Percentiles rank a stretch among this genome's conserved stretches.
These are phyloP conservation scores for Sclerotinia sclerotiorum DNA, from an alignment of 2,329 filamentous ascomycete genomes.

Conservation along the genomic window DNA sequence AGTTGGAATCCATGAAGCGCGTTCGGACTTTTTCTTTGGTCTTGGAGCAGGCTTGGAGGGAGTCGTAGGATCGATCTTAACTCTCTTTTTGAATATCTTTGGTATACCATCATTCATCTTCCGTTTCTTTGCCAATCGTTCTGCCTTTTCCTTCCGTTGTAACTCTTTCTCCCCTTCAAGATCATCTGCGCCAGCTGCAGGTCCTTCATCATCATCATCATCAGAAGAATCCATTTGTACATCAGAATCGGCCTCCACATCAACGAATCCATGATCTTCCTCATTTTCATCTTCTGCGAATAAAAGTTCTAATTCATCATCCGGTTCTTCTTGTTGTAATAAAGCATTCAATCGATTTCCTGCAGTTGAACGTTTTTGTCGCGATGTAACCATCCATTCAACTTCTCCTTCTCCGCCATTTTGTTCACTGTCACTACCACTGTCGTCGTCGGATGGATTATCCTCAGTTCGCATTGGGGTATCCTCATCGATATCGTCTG, in stretches of 20 bases:
- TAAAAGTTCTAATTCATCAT: conserved; percentile 64
- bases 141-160: conserved; percentile 70
- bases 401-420: conserved; percentile 41
- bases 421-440: conserved; percentile 25
- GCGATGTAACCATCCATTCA: conserved; percentile 72
- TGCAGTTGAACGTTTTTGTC: conserved; percentile 75
- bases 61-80: conserved; percentile 64
- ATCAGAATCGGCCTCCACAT: conserved; percentile 69
- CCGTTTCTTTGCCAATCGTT: conserved; percentile 71
- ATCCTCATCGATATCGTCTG: conserved; percentile 27
- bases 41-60: conserved; percentile 42
- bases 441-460: conserved; percentile 27
- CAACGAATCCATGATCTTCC: conserved; percentile 67
- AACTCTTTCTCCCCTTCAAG: conserved; percentile 86
- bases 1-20: conserved; percentile 68
- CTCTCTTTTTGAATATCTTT: conserved; percentile 70
- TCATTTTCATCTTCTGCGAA: conserved; percentile 65
- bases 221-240: conserved; percentile 83
- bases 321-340: conserved; percentile 68
- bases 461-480: conserved; percentile 30
- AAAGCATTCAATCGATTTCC: conserved; percentile 81
- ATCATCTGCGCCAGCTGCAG: conserved; percentile 57
- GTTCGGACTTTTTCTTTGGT: conserved; percentile 69
- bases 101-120: conserved; percentile 76
- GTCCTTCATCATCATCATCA: conserved; percentile 76